phyloP scores from a whole-genome alignment of 352 stramenopile species.

The Blastocystis sp. region DNA sequence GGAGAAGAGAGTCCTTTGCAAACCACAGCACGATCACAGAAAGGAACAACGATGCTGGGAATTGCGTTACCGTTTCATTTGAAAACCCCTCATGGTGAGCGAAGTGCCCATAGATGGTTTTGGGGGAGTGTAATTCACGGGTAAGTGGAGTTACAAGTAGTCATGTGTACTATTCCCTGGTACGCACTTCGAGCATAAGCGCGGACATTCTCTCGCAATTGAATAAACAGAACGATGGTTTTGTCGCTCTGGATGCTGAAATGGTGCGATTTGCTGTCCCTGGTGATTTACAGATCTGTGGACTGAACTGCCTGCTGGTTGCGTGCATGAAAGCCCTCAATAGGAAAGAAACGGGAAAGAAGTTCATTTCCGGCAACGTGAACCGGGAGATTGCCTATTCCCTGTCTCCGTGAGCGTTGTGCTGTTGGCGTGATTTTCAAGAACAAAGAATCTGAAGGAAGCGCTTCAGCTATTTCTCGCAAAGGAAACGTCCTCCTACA shows the following conservation, averaged over 20 bases:
- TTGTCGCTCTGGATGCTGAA: conserved; percentile 49
- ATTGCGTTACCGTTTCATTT: too few species aligned
- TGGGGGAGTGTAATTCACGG: background rate
- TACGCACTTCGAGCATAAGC: background rate
- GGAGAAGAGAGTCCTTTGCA: too few species aligned
- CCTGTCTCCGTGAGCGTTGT: conserved; percentile 50
- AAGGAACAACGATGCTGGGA: too few species aligned
- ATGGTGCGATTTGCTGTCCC: conserved; percentile 31
- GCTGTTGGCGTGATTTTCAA: background rate
- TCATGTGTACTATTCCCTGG: background rate
- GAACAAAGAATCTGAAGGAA: conserved; percentile 69
- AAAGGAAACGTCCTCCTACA: background rate
- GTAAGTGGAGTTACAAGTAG: background rate
- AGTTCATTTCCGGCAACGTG: conserved; percentile 60
- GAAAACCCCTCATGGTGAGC: background rate
- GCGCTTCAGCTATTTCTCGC: conserved; percentile 39
- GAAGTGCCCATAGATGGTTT: background rate
- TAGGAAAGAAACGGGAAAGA: conserved; percentile 53
- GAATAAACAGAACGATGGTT: background rate
- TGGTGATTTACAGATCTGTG: conserved; percentile 20
- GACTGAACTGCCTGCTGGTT: conserved; percentile 47
- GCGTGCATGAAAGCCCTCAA: conserved; percentile 63
- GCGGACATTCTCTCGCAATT: background rate
- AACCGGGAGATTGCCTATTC: conserved; percentile 65
- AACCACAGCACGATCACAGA: too few species aligned